Base-by-base conservation (phyloP, 2,329 filamentous ascomycete genomes). In the Colletotrichum filicis region DNA sequence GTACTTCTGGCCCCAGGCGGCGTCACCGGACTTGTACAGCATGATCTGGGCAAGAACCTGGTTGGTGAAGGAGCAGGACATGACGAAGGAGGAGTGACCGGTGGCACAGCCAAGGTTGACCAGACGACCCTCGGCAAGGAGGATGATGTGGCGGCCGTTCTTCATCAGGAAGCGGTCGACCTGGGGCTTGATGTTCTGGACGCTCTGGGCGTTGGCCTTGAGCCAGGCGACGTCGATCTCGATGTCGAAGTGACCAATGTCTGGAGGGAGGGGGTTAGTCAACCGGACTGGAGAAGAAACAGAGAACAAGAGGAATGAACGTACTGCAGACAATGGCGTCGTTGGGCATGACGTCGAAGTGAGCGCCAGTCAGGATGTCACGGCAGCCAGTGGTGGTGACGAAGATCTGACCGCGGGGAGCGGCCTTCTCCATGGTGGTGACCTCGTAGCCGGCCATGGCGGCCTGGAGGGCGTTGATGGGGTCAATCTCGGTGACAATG, bases 11-110 rank as follows among this genome's bases (percentile, higher is more conserved):
- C 93, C 91, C 85, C 97, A 99, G 71, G 88, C 93, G 83, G 90
- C 91, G 84, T 98, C 95, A 80, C 93, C 90, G 81, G 92, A 93
- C 93, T 98, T 98, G 94, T 87, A 99, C 82, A 99, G 89, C 89
- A 97, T 93, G 88, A 99, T 98, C 90, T 99, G 97, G 79, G 97
- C 97, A 85, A 99, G 94, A 81, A 98, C 97, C 91, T 99, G 97
- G 93, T 99, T 99, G 91, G 95, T 97, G 93, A 99, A 99, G 77
- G 96, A 98, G 93, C 97, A 99, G 80, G 95, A 98, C 97, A 99
- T 98, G 90, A 99, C 97, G 87, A 99, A 99, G 66, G 96, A 98
- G 79, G 95, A 98, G 93, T 99, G 97, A 79, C 97, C 97, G 77
- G 97, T 99, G 83, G 97, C 97, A 87, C 97, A 99, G 86, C 97